Evolutionary conservation across 73 alveolate genomes (phyloP).

Genomic region (Diophrys appendiculata): DNA sequence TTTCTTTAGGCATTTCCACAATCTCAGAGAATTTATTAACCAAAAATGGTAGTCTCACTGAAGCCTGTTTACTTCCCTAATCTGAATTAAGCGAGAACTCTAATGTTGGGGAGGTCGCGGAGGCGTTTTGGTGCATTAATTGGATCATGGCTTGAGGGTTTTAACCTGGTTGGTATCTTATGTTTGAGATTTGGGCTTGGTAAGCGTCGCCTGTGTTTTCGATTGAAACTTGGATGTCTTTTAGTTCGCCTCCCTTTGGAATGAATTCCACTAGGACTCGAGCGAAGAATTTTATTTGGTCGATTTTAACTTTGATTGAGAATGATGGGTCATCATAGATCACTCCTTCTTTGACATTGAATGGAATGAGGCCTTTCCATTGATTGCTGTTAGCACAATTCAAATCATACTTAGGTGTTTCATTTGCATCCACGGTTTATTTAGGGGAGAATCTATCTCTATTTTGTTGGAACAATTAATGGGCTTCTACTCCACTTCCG

Average conservation of each 20-base stretch:
- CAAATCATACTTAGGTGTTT: constrained; percentile 3
- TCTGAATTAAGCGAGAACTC: not conserved
- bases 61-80: not conserved
- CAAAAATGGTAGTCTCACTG: constrained; percentile 38
- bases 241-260: constrained; percentile 17
- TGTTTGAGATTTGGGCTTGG: constrained; percentile 23
- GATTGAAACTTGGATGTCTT: constrained; percentile 28
- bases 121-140: constrained; percentile 12
- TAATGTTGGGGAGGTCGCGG: not conserved
- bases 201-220: constrained; percentile 1
- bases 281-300: constrained; percentile 27
- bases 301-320: constrained; percentile 9
- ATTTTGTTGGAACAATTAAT: constrained; percentile 23
- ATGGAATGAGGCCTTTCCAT: constrained; percentile 59
- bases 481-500: not conserved
- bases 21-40: constrained; percentile 51
- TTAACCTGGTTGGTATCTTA: constrained; percentile 28
- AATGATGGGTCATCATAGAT: constrained; percentile 23
- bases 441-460: constrained; percentile 42
- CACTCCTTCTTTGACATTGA: constrained; percentile 42
- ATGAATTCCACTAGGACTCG: constrained; percentile 38
- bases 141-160: constrained; percentile 35
- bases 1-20: constrained; percentile 62
- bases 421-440: constrained; percentile 33
- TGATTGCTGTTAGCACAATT: constrained; percentile 12